Evolutionary conservation across 176 grass and related monocot genomes (phyloP).

Genomic region (Avena eriantha): DNA sequence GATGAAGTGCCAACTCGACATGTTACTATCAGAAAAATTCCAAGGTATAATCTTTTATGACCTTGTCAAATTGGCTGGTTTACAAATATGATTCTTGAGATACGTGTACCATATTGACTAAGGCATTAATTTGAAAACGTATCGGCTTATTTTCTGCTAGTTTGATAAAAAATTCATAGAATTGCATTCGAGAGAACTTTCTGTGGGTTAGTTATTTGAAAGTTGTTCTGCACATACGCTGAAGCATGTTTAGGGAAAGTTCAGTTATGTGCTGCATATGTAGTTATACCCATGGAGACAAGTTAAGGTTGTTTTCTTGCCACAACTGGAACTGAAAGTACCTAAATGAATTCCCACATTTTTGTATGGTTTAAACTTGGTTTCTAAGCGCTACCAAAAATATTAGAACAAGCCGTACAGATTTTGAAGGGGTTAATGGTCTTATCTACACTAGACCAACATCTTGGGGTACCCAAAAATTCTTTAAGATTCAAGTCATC

Average conservation of each 20-base stretch:
- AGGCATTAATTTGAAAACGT: background rate
- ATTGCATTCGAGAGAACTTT: background rate
- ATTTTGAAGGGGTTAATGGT: background rate
- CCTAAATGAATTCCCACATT: background rate
- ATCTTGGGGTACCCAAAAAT: background rate
- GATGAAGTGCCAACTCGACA: constrained; percentile 87
- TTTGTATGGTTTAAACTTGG: background rate
- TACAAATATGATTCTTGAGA: constrained; percentile 14
- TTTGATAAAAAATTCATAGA: background rate
- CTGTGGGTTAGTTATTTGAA: constrained; percentile 19
- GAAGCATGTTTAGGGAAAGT: constrained; percentile 12
- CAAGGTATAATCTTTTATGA: constrained; percentile 66
- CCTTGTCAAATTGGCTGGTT: constrained; percentile 30
- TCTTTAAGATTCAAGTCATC: background rate
- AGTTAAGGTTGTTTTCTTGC: constrained; percentile 10
- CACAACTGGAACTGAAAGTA: background rate
- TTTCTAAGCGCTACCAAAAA: constrained; percentile 1
- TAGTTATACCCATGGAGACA: background rate
- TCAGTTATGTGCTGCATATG: background rate
- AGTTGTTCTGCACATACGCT: background rate
- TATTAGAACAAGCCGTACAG: background rate
- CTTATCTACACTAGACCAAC: background rate
- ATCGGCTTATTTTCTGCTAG: background rate
- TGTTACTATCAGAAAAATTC: constrained; percentile 99
- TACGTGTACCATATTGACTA: background rate